A percentile compares a stretch with the other conserved stretches of the same genome.
Evolutionary conservation across 306 rosid species (phyloP).

Genomic region (Luffa aegyptiaca): DNA sequence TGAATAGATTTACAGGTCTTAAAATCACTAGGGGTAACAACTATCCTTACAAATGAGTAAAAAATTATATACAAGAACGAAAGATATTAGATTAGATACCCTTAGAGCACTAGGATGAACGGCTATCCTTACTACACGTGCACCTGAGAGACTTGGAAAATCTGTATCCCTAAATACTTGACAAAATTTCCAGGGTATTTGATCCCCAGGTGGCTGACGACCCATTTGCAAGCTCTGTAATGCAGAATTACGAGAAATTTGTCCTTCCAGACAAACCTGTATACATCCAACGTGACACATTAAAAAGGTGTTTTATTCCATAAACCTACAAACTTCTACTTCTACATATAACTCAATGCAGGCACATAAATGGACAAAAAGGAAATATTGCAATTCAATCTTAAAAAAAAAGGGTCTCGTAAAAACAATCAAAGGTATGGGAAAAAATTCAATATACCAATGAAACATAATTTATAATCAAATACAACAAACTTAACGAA

Average conservation of each 20-base stretch:
- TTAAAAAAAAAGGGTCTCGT: neutral
- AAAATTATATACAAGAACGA: neutral
- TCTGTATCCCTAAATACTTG: constrained; percentile 77
- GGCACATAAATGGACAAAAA: neutral
- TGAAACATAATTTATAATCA: neutral
- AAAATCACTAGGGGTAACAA: neutral
- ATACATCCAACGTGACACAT: neutral
- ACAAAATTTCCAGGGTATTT: constrained; percentile 90
- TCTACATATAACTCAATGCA: neutral
- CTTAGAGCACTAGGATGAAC: neutral
- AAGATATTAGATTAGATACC: neutral
- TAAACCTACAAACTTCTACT: neutral
- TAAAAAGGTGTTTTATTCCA: neutral
- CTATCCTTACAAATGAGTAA: neutral
- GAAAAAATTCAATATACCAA: neutral
- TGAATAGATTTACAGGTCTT: neutral
- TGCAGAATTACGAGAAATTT: constrained; percentile 81
- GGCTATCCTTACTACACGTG: constrained; percentile 87
- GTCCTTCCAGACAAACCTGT: constrained; percentile 80
- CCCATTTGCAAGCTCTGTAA: constrained; percentile 60
- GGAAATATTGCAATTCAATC: neutral
- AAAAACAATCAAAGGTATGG: neutral
- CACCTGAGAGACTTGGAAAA: constrained; percentile 85
- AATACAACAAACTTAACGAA: neutral
- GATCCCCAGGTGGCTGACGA: constrained; percentile 80